Evolutionary conservation across 2,329 filamentous ascomycete genomes (phyloP), one percentile per base, ranked within the genome.

Genomic region (Pestalotiopsis sp.): DNA sequence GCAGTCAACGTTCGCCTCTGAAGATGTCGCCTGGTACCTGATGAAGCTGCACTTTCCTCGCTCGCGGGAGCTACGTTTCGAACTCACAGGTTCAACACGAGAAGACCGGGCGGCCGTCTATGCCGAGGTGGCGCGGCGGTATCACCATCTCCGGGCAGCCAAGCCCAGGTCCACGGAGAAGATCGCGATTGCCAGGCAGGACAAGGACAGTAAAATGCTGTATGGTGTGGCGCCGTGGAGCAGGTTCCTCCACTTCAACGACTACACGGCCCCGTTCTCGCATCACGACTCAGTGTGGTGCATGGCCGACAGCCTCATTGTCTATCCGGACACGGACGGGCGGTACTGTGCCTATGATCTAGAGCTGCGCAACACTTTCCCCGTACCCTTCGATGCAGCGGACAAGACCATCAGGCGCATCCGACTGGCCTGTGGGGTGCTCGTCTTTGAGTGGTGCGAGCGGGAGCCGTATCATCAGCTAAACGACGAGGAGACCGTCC

Each of bases 381-480:
- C 76, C 2, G 80, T 91, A 17, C 86, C 88, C 1, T 89, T 91
- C 70, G 79, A 85, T 45, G 78, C 81, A 4, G 69, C 74, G 1
- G 80, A 79, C 7, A 89, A 85, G 71, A 81, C 86, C 41, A 79
- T 91, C 31, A 82, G 89, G 13, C 83, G 88, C 13, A 76, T 89
- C 3, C 83, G 88, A 14, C 78, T 91, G 3, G 82, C 84, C 39
- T 79, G 85, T 41, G 80, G 81, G 2, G 79, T 90, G n/a, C 78
- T 92, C n/a, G 73, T 91, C 20, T 78, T 91, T n/a, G 89, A 91
- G 74, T 91, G 89, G 88, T 88, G 87, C 64, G 86, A 89, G 73
- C 76, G 80, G 2, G 79, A 83, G 36, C 79, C 85, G 1, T 87
- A 83, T 70, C 84, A 87, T 74, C 82, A 84, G 75, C 76, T 86